phyloP scores from a whole-genome alignment of 257 asterid genomes.

The Solanum sejunctum region DNA sequence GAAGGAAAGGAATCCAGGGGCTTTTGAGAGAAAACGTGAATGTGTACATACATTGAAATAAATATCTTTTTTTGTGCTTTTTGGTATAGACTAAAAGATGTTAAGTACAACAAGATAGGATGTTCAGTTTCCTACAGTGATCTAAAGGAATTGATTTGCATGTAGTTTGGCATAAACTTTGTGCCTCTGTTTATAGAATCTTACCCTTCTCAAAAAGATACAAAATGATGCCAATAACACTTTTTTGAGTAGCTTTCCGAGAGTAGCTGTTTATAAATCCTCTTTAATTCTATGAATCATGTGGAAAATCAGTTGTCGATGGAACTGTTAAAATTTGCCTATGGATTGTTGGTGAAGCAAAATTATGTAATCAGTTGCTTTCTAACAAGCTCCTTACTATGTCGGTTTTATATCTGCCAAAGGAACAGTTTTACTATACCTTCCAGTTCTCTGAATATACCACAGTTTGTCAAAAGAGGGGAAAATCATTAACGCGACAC shows the following conservation, averaged over 20 bases:
- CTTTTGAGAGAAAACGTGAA: background rate
- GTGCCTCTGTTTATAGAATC: background rate
- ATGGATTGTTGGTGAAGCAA: background rate
- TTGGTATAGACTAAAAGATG: background rate
- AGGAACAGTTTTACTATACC: background rate
- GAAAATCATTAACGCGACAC: background rate
- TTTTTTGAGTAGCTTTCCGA: background rate
- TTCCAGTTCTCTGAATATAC: background rate
- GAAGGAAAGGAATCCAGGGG: background rate
- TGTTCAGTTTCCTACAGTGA: constrained; percentile 4
- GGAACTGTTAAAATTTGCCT: background rate
- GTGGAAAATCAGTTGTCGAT: background rate
- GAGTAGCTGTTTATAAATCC: background rate
- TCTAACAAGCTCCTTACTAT: background rate
- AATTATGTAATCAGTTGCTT: background rate
- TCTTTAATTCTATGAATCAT: background rate
- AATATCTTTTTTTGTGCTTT: background rate
- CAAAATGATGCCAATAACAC: background rate
- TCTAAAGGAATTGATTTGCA: background rate
- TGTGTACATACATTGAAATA: background rate
- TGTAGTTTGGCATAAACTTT: background rate
- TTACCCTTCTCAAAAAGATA: background rate
- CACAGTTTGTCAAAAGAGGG: background rate
- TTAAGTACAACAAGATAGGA: background rate
- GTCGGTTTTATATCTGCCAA: background rate